Base-by-base conservation (phyloP, 169 alveolate genomes). In the Eimeria tenella region DNA sequence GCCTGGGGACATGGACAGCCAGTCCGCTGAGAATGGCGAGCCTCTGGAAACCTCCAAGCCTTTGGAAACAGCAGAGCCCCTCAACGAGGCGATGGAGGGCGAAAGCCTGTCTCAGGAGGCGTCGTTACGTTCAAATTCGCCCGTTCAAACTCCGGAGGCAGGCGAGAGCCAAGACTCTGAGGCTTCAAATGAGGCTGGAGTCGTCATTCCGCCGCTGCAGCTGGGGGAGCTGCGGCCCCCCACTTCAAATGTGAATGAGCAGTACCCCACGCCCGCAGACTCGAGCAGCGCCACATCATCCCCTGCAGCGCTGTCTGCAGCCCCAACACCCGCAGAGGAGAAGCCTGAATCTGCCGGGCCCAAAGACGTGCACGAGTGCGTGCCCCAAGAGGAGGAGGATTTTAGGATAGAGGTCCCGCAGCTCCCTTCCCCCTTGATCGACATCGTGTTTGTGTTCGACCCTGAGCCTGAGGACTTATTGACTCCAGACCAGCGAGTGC, bases 401-500 rank as follows among this genome's bases (percentile, higher is more conserved):
- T 4, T 21, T n/a, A 52, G 31, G n/a, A 1, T n/a, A 17, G 55
- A n/a, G 50, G 62, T n/a, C 25, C 70, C 88, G 50, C 73, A 50
- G 13, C 65, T 10, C 25, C 70, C 70, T 31, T 55, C 15, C 56
- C 70, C 70, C 11, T 65, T 15, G 7, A 50, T 83, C 7, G 90
- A 83, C 60, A 83, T 58, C 60, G 90, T 62, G 49, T 83, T 83
- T 62, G 79, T 83, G 49, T 83, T 83, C 60, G 90, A 83, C 7
- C 79, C 90, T 15, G 88, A 79, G 73, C 5, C 55, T 21, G 88
- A 79, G 21, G 88, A 79, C 23, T 21, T 56, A 10, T 56, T 58
- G 49, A 55, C 56, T 17, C 25, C 23, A 23, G 73, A 56, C 4
- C 71, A 79, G 55, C 42, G 88, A 17, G 71, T 79, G 55, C 71